These are phyloP conservation scores for Alliaria petiolata DNA, from an alignment of 345 rosid genomes.

Conservation along the genomic window DNA sequence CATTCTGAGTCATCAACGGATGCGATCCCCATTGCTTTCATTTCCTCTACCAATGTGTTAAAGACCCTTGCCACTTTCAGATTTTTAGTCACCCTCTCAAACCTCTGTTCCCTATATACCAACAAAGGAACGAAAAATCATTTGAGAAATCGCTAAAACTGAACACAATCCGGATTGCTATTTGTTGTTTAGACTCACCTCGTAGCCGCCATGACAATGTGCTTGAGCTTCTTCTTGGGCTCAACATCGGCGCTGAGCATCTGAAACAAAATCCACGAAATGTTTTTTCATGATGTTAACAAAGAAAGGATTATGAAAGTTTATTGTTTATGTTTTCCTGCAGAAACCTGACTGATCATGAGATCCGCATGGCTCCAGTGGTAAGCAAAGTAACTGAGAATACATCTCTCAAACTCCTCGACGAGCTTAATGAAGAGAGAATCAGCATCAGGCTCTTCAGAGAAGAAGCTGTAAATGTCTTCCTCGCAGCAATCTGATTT, in stretches of 20 bases:
- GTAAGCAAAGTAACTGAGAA: constrained; percentile 86
- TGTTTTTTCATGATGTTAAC: not conserved
- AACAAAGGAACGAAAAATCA: constrained; percentile 13
- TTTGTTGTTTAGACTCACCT: constrained; percentile 35
- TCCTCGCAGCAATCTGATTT: constrained; percentile 66
- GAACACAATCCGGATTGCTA: not conserved
- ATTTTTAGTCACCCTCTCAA: constrained; percentile 71
- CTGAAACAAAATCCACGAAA: constrained; percentile 34
- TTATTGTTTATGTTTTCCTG: not conserved
- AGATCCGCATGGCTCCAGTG: constrained; percentile 83
- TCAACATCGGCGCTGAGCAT: constrained; percentile 65
- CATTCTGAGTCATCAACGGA: constrained; percentile 52
- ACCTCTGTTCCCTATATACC: constrained; percentile 67
- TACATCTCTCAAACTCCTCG: constrained; percentile 90
- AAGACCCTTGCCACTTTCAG: constrained; percentile 80
- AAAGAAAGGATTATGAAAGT: not conserved
- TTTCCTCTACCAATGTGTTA: constrained; percentile 75
- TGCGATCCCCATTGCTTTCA: constrained; percentile 82
- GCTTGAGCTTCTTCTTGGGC: constrained; percentile 72
- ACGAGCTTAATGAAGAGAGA: constrained; percentile 78
- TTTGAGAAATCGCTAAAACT: not conserved
- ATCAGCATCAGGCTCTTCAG: constrained; percentile 60
- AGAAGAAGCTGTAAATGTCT: constrained; percentile 65
- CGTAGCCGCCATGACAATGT: constrained; percentile 82
- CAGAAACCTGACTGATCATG: constrained; percentile 72